phyloP scores from a whole-genome alignment of 140 eudicot genomes.

The Anethum foeniculum region DNA sequence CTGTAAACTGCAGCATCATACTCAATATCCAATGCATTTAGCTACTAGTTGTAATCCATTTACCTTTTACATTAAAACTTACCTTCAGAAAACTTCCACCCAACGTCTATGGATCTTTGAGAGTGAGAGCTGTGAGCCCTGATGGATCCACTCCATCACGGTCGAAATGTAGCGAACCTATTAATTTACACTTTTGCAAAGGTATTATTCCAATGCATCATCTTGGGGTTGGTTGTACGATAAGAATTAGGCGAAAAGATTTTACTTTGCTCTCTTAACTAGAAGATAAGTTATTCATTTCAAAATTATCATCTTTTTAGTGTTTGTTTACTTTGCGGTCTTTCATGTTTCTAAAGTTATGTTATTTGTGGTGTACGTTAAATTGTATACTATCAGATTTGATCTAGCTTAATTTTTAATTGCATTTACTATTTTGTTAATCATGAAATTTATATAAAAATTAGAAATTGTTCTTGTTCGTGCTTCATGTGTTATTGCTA shows the following conservation, averaged over 20 bases:
- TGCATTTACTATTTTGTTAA: neutral
- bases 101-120: too few relatives aligned
- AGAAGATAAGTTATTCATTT: neutral
- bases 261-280: neutral
- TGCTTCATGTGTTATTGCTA: neutral
- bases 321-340: neutral
- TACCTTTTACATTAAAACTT: neutral
- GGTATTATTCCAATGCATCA: neutral
- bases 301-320: neutral
- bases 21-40: neutral
- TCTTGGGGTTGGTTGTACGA: neutral
- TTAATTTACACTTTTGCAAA: neutral
- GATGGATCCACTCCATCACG: too few relatives aligned
- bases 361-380: neutral
- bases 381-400: neutral
- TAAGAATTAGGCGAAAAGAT: neutral
- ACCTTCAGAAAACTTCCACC: neutral
- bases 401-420: neutral
- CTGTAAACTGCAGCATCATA: neutral
- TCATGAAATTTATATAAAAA: neutral
- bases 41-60: neutral
- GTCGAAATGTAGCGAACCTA: too few relatives aligned
- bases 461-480: too few relatives aligned
- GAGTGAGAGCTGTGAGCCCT: too few relatives aligned
- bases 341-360: neutral